Evolutionary conservation across 345 rosid species (phyloP).

Genomic region (Camelina laxa): DNA sequence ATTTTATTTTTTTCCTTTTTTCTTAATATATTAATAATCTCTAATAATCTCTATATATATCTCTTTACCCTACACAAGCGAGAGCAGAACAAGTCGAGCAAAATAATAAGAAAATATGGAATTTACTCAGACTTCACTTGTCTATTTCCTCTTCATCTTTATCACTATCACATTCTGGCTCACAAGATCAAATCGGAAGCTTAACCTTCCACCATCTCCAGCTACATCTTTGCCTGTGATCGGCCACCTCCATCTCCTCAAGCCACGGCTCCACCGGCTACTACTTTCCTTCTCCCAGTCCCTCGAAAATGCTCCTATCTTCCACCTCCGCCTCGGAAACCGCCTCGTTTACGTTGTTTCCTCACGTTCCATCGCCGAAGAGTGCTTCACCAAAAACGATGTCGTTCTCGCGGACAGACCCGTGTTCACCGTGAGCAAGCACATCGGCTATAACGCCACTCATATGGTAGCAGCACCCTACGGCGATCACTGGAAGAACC

Average conservation of each 20-base stretch:
- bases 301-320: constrained; percentile 46
- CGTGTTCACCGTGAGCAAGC: constrained; percentile 33
- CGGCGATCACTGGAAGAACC: constrained; percentile 44
- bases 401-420: constrained; percentile 56
- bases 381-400: constrained; percentile 63
- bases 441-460: constrained; percentile 53
- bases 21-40: too few relatives aligned
- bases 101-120: constrained; percentile 8
- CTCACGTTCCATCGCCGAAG: constrained; percentile 47
- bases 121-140: neutral
- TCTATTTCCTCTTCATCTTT: constrained; percentile 23
- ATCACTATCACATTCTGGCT: constrained; percentile 16
- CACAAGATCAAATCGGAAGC: constrained; percentile 7
- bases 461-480: constrained; percentile 33
- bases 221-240: constrained; percentile 44
- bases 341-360: constrained; percentile 45
- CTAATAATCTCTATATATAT: too few relatives aligned
- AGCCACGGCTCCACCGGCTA: constrained; percentile 36
- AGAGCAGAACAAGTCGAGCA: neutral
- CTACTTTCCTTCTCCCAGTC: constrained; percentile 43
- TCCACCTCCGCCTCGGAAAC: constrained; percentile 52
- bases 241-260: constrained; percentile 54
- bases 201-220: constrained; percentile 53
- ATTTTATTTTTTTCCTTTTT: too few relatives aligned
- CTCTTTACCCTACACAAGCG: neutral